These are phyloP conservation scores for Mallotus repandus DNA, from an alignment of 441 rosid genomes.

Conservation along the genomic window DNA sequence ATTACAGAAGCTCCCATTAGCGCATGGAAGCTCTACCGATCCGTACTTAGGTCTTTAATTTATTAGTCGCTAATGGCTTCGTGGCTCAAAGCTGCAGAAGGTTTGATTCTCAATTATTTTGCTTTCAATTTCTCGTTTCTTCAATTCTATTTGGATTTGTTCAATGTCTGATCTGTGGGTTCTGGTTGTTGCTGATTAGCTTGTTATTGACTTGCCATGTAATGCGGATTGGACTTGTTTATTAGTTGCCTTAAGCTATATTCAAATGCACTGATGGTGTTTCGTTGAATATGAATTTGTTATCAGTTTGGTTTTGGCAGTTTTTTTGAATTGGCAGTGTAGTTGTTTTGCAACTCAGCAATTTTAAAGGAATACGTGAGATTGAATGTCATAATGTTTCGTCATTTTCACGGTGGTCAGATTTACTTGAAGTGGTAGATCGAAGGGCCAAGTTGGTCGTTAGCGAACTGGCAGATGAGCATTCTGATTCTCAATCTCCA, in stretches of 20 bases:
- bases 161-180: neutral
- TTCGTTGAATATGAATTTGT: too few relatives aligned
- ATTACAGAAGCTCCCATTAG: conserved; percentile 1
- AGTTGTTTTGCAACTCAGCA: neutral
- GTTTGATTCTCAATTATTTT: conserved; percentile 33
- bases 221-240: neutral
- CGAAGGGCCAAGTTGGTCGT: conserved; percentile 96
- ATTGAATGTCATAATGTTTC: neutral
- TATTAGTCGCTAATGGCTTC: conserved; percentile 62
- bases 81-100: conserved; percentile 99
- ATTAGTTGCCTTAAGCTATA: neutral
- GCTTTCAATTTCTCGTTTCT: neutral
- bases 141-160: neutral
- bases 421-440: conserved; percentile 95
- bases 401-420: conserved; percentile 34
- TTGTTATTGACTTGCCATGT: neutral
- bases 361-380: too few relatives aligned
- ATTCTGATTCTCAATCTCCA: conserved; percentile 50
- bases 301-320: neutral
- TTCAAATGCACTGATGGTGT: neutral
- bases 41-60: conserved; percentile 36
- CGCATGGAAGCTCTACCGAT: conserved; percentile 47
- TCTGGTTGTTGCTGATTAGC: neutral
- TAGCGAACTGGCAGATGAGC: conserved; percentile 81
- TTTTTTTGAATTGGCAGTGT: neutral